These are phyloP conservation scores for Pistacia atlantica DNA, from an alignment of 345 rosid species.

Conservation along the genomic window DNA sequence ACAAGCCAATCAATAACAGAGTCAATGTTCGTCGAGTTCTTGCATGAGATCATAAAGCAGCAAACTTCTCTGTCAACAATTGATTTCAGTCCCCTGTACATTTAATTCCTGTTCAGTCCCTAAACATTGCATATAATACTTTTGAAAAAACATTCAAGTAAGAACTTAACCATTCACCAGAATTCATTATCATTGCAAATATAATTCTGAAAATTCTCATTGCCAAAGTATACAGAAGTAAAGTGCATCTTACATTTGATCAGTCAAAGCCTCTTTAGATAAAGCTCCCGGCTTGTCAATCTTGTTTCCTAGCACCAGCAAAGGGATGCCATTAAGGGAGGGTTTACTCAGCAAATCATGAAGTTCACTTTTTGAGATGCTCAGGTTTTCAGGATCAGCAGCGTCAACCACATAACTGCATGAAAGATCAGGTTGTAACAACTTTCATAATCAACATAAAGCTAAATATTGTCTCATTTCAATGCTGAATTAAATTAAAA, in stretches of 20 bases:
- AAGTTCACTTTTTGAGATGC: conserved; percentile 81
- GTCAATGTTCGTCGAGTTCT: conserved; percentile 86
- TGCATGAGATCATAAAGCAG: conserved; percentile 95
- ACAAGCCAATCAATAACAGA: conserved; percentile 92
- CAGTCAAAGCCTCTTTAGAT: conserved; percentile 77
- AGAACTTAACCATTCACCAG: background rate
- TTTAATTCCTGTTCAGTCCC: conserved; percentile 2
- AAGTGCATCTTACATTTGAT: conserved; percentile 63
- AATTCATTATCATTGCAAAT: background rate
- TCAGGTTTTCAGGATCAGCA: conserved; percentile 81
- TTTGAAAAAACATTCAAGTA: background rate
- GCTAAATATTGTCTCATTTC: background rate
- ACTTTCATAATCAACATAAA: background rate
- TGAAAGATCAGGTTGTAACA: conserved; percentile 10
- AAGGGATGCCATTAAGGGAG: conserved; percentile 78
- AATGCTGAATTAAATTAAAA: background rate
- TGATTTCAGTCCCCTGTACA: conserved; percentile 64
- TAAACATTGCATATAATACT: background rate
- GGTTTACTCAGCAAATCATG: conserved; percentile 85
- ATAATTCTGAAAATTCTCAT: background rate
- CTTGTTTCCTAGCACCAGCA: conserved; percentile 88
- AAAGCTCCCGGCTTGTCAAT: conserved; percentile 88
- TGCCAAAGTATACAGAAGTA: background rate
- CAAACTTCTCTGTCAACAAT: conserved; percentile 88
- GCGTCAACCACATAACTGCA: conserved; percentile 87